Percentiles rank a stretch among this genome's conserved stretches.
Evolutionary conservation across 306 rosid species (phyloP).

Genomic region (Quercus variabilis): DNA sequence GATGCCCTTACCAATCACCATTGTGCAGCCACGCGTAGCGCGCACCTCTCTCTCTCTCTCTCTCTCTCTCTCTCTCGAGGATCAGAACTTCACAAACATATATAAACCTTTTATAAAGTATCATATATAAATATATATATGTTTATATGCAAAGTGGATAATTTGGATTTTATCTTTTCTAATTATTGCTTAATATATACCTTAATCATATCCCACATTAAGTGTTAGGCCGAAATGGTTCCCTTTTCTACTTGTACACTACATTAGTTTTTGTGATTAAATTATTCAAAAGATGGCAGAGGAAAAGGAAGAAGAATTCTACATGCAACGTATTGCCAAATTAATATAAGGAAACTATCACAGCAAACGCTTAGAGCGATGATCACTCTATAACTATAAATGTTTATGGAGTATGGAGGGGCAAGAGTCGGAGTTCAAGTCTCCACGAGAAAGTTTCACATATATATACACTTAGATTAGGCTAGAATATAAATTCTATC

Average conservation of each 20-base stretch:
- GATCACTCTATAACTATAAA: fast-evolving
- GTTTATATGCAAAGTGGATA: not conserved
- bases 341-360: no score
- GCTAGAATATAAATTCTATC: no score
- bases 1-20: conserved; percentile 14
- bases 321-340: no score
- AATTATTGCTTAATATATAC: not conserved
- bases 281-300: no score
- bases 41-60: conserved; percentile 4
- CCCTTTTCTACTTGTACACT: not conserved
- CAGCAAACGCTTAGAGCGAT: fast-evolving
- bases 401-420: fast-evolving
- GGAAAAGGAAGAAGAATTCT: no score
- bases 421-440: fast-evolving
- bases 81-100: not conserved
- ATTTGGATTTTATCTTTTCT: not conserved
- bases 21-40: conserved; percentile 7
- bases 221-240: not conserved
- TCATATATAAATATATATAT: not conserved
- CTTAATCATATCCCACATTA: not conserved
- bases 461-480: no score
- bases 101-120: not conserved
- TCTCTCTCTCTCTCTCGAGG: not conserved
- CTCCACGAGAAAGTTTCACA: fast-evolving
- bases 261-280: no score